A percentile compares a stretch with the other conserved stretches of the same genome.
These are phyloP conservation scores for Plectosphaerella sp. DNA, from an alignment of 2,329 filamentous ascomycete species.

Conservation along the genomic window DNA sequence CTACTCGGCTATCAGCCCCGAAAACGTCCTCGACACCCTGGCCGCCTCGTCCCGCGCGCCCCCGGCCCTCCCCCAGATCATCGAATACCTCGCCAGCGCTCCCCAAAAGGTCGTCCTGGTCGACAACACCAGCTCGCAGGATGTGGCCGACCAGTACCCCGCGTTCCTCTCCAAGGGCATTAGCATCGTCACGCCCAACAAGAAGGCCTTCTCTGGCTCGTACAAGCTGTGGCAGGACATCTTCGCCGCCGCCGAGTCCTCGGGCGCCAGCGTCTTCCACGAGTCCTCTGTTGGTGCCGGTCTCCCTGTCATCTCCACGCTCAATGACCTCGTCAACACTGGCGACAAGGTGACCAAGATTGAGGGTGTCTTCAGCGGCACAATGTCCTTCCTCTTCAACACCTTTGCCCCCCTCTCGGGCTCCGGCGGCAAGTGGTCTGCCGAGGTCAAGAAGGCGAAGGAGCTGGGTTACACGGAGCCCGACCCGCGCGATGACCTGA, in stretches of 20 bases:
- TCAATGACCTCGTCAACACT: slow-evolving; percentile 91
- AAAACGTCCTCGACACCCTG: slow-evolving; percentile 58
- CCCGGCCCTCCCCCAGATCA: slow-evolving; percentile 64
- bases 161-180: slow-evolving; percentile 75
- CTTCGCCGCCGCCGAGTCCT: slow-evolving; percentile 65
- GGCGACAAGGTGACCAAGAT: slow-evolving; percentile 89
- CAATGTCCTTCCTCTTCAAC: slow-evolving; percentile 98
- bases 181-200: slow-evolving; percentile 93
- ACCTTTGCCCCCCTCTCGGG: slow-evolving; percentile 82
- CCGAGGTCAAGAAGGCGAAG: slow-evolving; percentile 89
- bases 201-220: slow-evolving; percentile 89
- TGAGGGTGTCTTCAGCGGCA: slow-evolving; percentile 95
- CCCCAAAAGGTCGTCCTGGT: slow-evolving; percentile 79
- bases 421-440: slow-evolving; percentile 77
- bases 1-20: slow-evolving; percentile 64
- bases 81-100: slow-evolving; percentile 72
- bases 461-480: slow-evolving; percentile 89
- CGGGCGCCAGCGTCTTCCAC: slow-evolving; percentile 83
- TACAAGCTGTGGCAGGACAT: slow-evolving; percentile 84
- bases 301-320: slow-evolving; percentile 85
- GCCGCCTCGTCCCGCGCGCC: slow-evolving; percentile 60
- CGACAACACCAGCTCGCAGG: slow-evolving; percentile 92
- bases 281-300: slow-evolving; percentile 93
- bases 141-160: slow-evolving; percentile 80
- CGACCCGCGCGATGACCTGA: slow-evolving; percentile 80